These are phyloP conservation scores for Mycena capillaripes DNA, from an alignment of 768 basidiomycete genomes.

Conservation along the genomic window DNA sequence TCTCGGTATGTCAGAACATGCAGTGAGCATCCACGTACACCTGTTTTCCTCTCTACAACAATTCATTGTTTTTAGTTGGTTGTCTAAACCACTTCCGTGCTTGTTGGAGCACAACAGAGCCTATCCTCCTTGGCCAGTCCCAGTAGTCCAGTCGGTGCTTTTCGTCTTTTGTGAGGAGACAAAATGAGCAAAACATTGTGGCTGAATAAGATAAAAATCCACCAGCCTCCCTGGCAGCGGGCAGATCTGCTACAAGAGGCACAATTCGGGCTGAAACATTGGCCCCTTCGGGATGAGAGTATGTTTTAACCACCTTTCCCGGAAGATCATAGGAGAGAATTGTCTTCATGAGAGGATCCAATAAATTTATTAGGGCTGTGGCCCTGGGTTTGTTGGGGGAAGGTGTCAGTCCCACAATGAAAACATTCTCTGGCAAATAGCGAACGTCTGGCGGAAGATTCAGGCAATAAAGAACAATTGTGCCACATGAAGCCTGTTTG, in stretches of 20 bases:
- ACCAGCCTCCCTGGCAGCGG: constrained; percentile 32
- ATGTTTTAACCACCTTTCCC: constrained; percentile 27
- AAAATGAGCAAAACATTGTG: constrained; percentile 38
- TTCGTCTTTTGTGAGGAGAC: constrained; percentile 25
- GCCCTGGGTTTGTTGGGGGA: constrained; percentile 41
- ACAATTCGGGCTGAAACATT: constrained; percentile 28
- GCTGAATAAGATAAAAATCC: constrained; percentile 34
- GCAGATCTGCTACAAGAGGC: constrained; percentile 37
- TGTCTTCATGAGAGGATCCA: constrained; percentile 24
- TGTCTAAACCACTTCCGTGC: constrained; percentile 33
- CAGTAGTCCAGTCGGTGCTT: constrained; percentile 29
- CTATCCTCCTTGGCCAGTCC: constrained; percentile 33
- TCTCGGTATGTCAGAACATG: constrained; percentile 38
- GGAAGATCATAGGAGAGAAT: constrained; percentile 23
- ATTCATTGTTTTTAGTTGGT: constrained; percentile 18
- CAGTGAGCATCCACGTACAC: constrained; percentile 36
- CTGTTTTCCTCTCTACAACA: constrained; percentile 11
- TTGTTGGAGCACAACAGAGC: constrained; percentile 19
- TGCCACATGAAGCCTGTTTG: constrained; percentile 31
- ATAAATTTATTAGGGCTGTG: constrained; percentile 14
- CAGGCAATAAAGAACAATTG: constrained; percentile 39
- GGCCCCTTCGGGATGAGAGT: constrained; percentile 33
- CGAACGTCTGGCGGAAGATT: constrained; percentile 44
- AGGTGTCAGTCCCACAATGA: constrained; percentile 45
- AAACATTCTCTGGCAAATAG: constrained; percentile 43